Percentiles rank a stretch among this genome's conserved stretches.
Conservation (phyloP, 805 yeast genomes). For the Starmerella etchellsii region DNA sequence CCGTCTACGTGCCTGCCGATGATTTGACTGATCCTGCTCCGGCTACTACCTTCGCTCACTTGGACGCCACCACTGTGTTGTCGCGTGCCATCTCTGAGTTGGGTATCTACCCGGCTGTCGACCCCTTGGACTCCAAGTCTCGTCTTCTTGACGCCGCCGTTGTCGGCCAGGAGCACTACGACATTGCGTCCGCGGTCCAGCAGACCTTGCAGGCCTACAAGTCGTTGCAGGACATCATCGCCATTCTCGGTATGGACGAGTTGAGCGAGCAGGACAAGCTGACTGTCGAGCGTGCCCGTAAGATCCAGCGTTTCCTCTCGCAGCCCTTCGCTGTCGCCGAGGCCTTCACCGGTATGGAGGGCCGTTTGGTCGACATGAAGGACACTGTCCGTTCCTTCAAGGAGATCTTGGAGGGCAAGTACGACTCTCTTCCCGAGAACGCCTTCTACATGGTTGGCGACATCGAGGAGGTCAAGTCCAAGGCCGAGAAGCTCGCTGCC, state of each 20-base stretch:
- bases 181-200: constrained; percentile 87
- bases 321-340: constrained; percentile 99
- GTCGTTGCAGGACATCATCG: constrained; percentile 99
- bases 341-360: constrained; percentile 99
- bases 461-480: constrained; percentile 95
- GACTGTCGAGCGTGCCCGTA: constrained; percentile 99
- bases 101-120: constrained; percentile 99
- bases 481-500: constrained; percentile 98
- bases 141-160: constrained; percentile 95
- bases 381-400: constrained; percentile 91
- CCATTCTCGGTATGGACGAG: constrained; percentile 99
- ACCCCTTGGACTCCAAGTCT: constrained; percentile 98
- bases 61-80: constrained; percentile 99
- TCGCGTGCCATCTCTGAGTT: constrained; percentile 99
- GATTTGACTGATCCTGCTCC: constrained; percentile 99
- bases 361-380: constrained; percentile 91
- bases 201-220: constrained; percentile 99
- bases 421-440: constrained; percentile 96
- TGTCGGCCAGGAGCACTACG: constrained; percentile 98
- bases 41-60: constrained; percentile 99
- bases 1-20: constrained; percentile 99
- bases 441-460: constrained; percentile 99
- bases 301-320: constrained; percentile 98
- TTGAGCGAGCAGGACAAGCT: constrained; percentile 96
- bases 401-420: constrained; percentile 96